These are phyloP conservation scores for Raddia distichophylla DNA, from an alignment of 176 grass and related monocot species.

Conservation along the genomic window DNA sequence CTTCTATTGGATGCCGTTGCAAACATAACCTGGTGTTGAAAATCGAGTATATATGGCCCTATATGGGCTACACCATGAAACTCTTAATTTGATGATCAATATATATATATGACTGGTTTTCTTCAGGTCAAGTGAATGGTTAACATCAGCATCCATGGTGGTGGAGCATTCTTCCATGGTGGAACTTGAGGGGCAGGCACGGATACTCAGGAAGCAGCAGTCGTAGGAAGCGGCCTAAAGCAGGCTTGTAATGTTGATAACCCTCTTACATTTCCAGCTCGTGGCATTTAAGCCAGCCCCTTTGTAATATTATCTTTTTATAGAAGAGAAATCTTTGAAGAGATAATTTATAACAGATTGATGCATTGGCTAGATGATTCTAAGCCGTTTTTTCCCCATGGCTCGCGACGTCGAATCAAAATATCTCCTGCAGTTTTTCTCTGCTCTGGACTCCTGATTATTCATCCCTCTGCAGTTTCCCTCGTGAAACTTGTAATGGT, in stretches of 20 bases:
- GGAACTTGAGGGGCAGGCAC: constrained; percentile 19
- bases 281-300: constrained; percentile 42
- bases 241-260: constrained; percentile 55
- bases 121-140: constrained; percentile 42
- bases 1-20: constrained; percentile 1
- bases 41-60: constrained; percentile 7
- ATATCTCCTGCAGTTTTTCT: not conserved
- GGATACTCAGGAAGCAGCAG: constrained; percentile 38
- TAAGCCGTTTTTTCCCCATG: not conserved
- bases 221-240: constrained; percentile 36
- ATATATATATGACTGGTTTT: not conserved
- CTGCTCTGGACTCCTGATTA: too few species aligned
- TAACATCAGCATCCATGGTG: constrained; percentile 27
- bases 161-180: constrained; percentile 31
- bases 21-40: not conserved
- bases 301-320: constrained; percentile 55
- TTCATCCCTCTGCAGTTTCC: too few species aligned
- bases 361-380: constrained; percentile 12
- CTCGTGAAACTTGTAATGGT: too few species aligned
- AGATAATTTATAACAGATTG: constrained; percentile 49
- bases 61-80: not conserved
- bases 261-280: constrained; percentile 46
- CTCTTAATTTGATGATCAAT: constrained; percentile 26
- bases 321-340: constrained; percentile 52
- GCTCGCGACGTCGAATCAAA: not conserved